Conservation (phyloP, 1,284 basidiomycete species). For the Golubevia pallescens region DNA sequence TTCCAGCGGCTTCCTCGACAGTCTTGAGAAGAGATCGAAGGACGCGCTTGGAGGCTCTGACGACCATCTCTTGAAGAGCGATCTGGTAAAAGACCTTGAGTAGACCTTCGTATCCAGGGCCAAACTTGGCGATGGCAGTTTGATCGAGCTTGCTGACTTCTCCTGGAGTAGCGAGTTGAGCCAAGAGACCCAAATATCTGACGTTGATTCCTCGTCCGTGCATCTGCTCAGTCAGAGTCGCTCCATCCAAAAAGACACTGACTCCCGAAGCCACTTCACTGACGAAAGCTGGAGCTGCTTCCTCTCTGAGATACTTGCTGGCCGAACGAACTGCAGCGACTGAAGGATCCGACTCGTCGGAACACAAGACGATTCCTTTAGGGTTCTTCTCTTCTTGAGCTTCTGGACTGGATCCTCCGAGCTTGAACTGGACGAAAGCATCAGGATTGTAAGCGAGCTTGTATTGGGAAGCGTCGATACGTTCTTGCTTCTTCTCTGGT, state of each 20-base stretch:
- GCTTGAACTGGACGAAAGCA: slow-evolving; percentile 66
- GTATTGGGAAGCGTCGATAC: slow-evolving; percentile 66
- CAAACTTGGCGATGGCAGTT: slow-evolving; percentile 40
- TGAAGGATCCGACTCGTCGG: slow-evolving; percentile 67
- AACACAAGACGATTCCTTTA: slow-evolving; percentile 41
- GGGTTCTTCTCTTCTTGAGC: slow-evolving; percentile 4
- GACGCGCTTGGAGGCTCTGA: slow-evolving; percentile 69
- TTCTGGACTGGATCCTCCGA: background rate
- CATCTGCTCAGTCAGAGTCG: slow-evolving; percentile 67
- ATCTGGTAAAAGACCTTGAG: slow-evolving; percentile 58
- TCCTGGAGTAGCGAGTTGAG: slow-evolving; percentile 62
- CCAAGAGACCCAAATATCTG: slow-evolving; percentile 69
- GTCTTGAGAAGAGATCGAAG: slow-evolving; percentile 65
- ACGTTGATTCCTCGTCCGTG: slow-evolving; percentile 71
- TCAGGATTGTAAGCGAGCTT: slow-evolving; percentile 70
- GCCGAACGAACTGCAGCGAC: slow-evolving; percentile 69
- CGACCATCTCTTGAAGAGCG: slow-evolving; percentile 69
- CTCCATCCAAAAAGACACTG: slow-evolving; percentile 67
- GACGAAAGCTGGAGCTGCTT: slow-evolving; percentile 67
- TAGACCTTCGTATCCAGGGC: slow-evolving; percentile 50
- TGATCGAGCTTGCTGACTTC: slow-evolving; percentile 63
- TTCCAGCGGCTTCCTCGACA: slow-evolving; percentile 23
- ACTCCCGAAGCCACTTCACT: slow-evolving; percentile 67
- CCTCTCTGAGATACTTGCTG: slow-evolving; percentile 67
- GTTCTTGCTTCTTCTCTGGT: slow-evolving; percentile 27